Percentiles rank a stretch among this genome's conserved stretches.
These are phyloP conservation scores for Erigeron canadensis DNA, from an alignment of 129 eudicot species.

Conservation along the genomic window DNA sequence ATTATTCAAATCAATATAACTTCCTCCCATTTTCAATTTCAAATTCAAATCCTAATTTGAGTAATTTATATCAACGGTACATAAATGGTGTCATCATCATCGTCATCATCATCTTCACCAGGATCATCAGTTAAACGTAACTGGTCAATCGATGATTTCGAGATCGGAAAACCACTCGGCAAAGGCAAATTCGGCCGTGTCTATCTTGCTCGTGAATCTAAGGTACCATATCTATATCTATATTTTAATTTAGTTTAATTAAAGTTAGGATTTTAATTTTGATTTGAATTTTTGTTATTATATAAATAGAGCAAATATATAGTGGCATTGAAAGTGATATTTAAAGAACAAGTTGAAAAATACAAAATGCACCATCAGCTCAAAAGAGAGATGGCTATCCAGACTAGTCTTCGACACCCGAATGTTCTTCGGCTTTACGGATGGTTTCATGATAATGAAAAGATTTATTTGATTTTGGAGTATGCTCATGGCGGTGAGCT, in stretches of 20 bases:
- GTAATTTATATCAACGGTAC: too few relatives aligned
- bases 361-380: conserved; percentile 78
- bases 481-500: conserved; percentile 93
- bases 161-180: conserved; percentile 88
- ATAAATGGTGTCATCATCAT: not conserved
- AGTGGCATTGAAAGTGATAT: conserved; percentile 91
- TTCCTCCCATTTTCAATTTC: too few relatives aligned
- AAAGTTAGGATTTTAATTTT: not conserved
- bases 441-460: conserved; percentile 66
- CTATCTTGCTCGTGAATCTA: conserved; percentile 84
- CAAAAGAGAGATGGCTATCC: conserved; percentile 80
- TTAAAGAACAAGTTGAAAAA: conserved; percentile 86
- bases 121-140: conserved; percentile 22
- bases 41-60: too few relatives aligned
- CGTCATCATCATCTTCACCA: conserved; percentile 37
- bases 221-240: conserved; percentile 37
- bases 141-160: conserved; percentile 74
- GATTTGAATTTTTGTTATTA: not conserved
- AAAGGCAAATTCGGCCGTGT: conserved; percentile 94
- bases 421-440: conserved; percentile 75
- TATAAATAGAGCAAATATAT: conserved; percentile 63
- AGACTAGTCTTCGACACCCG: conserved; percentile 72
- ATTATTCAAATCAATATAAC: too few relatives aligned
- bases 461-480: conserved; percentile 72
- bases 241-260: not conserved